phyloP scores from a whole-genome alignment of 1,284 basidiomycete genomes.

The Schizophyllum commune region DNA sequence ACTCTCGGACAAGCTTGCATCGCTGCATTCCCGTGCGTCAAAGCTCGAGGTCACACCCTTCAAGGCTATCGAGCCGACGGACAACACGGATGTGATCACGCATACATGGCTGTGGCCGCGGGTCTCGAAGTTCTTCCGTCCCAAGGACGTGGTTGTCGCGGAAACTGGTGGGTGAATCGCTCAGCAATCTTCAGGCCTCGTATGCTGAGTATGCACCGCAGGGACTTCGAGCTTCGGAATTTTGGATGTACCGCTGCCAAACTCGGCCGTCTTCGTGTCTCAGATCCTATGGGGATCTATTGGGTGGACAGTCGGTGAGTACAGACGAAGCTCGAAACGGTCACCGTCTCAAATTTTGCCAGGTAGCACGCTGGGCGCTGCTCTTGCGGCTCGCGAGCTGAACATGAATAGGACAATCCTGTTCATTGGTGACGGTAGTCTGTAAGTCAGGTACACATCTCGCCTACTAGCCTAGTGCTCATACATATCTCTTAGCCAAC shows the following conservation, averaged over 20 bases:
- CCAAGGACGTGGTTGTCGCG: constrained; percentile 71
- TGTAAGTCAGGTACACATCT: constrained; percentile 32
- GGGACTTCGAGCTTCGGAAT: constrained; percentile 64
- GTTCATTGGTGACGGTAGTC: constrained; percentile 80
- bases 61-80: constrained; percentile 36
- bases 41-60: constrained; percentile 42
- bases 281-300: constrained; percentile 85
- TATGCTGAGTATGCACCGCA: constrained; percentile 5
- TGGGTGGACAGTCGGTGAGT: constrained; percentile 73
- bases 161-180: constrained; percentile 57
- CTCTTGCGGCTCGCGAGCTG: constrained; percentile 67
- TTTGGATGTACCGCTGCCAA: constrained; percentile 71
- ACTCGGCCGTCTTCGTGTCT: constrained; percentile 52
- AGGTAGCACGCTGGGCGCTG: constrained; percentile 61
- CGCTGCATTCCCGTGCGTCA: constrained; percentile 29
- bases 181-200: not conserved
- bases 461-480: not conserved
- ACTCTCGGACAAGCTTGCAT: constrained; percentile 46
- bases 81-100: constrained; percentile 45
- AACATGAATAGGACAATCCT: constrained; percentile 49
- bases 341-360: constrained; percentile 4
- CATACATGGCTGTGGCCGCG: constrained; percentile 86
- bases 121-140: constrained; percentile 61
- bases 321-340: constrained; percentile 3
- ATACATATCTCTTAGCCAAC: constrained; percentile 26